A percentile compares a stretch with the other conserved stretches of the same genome.
Evolutionary conservation across 805 yeast genomes (phyloP).

Genomic region (Hanseniaspora thailandica): DNA sequence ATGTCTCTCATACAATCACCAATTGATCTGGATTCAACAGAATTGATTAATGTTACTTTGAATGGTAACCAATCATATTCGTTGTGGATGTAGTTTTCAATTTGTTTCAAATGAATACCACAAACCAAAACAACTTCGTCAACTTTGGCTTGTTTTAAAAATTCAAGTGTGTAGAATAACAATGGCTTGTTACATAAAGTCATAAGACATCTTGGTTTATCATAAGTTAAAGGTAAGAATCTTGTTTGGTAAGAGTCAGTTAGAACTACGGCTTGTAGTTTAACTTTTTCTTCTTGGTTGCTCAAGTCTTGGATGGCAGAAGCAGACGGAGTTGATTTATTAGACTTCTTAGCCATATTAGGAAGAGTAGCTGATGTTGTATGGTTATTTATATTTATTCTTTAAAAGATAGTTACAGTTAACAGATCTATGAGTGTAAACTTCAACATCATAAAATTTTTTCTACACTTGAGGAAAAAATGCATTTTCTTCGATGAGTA

Average conservation of each 20-base stretch:
- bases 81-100: constrained; percentile 64
- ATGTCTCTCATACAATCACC: constrained; percentile 97
- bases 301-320: constrained; percentile 32
- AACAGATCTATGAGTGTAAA: no score
- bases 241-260: constrained; percentile 88
- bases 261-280: constrained; percentile 86
- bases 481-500: no score
- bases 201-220: constrained; percentile 77
- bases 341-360: constrained; percentile 12
- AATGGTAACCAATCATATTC: constrained; percentile 62
- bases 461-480: no score
- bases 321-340: neutral
- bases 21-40: constrained; percentile 78
- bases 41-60: constrained; percentile 61
- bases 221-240: constrained; percentile 82
- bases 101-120: constrained; percentile 79
- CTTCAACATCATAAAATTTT: no score
- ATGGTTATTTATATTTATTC: no score
- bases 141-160: constrained; percentile 69
- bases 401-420: no score
- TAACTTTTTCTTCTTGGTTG: constrained; percentile 46
- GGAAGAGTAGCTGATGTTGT: neutral
- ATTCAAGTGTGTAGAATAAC: constrained; percentile 88
- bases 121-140: constrained; percentile 84
- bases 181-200: constrained; percentile 90